These are phyloP conservation scores for Mycena olivaceomarginata DNA, from an alignment of 768 basidiomycete genomes.

Conservation along the genomic window DNA sequence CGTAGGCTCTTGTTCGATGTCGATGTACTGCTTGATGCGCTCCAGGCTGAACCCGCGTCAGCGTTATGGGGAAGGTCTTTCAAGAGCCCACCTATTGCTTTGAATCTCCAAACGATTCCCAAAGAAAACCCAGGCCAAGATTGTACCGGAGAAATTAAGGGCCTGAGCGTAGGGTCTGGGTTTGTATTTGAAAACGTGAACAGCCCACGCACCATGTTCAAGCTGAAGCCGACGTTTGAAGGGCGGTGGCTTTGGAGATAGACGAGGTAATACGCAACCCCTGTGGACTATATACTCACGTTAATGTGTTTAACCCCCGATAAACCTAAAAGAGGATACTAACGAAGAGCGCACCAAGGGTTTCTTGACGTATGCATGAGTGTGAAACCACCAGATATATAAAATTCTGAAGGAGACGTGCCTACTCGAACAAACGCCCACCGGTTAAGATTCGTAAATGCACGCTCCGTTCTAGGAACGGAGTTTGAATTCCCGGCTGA, in stretches of 20 bases:
- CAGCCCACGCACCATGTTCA: slow-evolving; percentile 65
- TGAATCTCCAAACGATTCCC: slow-evolving; percentile 67
- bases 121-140: slow-evolving; percentile 56
- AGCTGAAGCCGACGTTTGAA: slow-evolving; percentile 67
- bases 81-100: slow-evolving; percentile 53
- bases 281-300: slow-evolving; percentile 1
- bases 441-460: slow-evolving; percentile 67
- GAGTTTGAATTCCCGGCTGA: background rate
- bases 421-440: slow-evolving; percentile 45
- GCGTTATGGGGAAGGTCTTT: slow-evolving; percentile 50
- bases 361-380: slow-evolving; percentile 46
- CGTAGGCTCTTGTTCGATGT: slow-evolving; percentile 72
- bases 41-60: slow-evolving; percentile 61
- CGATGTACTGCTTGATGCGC: slow-evolving; percentile 71
- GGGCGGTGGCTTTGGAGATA: slow-evolving; percentile 50
- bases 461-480: slow-evolving; percentile 45
- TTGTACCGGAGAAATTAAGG: slow-evolving; percentile 65
- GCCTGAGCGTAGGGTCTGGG: background rate
- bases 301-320: background rate
- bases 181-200: background rate
- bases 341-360: slow-evolving; percentile 65
- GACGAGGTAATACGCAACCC: slow-evolving; percentile 4
- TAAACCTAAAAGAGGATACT: background rate
- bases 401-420: background rate
- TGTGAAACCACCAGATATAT: background rate